Evolutionary conservation across 163 green algal species (phyloP).

Genomic region (Smithsoniella earleae): DNA sequence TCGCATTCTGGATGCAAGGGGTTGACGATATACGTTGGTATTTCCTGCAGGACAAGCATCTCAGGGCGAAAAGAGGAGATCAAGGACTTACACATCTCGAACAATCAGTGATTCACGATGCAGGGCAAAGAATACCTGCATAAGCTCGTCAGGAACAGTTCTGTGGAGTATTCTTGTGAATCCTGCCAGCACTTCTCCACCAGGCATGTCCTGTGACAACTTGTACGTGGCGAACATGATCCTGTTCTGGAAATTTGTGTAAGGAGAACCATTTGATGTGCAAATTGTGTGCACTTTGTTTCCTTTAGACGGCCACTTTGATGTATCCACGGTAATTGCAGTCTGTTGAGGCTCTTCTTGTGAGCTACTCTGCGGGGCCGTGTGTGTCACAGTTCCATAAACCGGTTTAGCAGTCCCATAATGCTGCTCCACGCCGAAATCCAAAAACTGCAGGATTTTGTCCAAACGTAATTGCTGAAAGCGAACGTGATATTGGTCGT

Average conservation of each 20-base stretch:
- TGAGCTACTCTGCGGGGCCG: too few relatives aligned
- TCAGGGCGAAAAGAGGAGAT: too few relatives aligned
- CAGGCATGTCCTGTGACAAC: conserved; percentile 48
- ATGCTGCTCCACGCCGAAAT: conserved; percentile 10
- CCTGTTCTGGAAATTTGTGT: conserved; percentile 54
- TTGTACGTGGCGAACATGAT: conserved; percentile 60
- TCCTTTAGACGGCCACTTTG: neutral
- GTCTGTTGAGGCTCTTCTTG: too few relatives aligned
- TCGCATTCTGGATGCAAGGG: conserved; percentile 75
- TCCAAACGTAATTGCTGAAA: neutral
- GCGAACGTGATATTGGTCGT: too few relatives aligned
- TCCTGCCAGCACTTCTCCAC: conserved; percentile 48
- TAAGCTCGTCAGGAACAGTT: conserved; percentile 67
- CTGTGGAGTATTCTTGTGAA: conserved; percentile 94
- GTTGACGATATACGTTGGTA: conserved; percentile 54
- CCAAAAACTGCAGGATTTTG: conserved; percentile 23
- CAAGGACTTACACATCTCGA: too few relatives aligned
- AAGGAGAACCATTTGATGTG: conserved; percentile 50
- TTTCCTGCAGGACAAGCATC: conserved; percentile 32
- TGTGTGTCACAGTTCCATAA: too few relatives aligned
- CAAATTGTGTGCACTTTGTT: conserved; percentile 47
- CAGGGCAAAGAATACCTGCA: conserved; percentile 32
- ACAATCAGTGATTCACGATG: conserved; percentile 10
- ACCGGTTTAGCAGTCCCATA: too few relatives aligned
- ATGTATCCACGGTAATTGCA: neutral